These are phyloP conservation scores for Candida wancherniae DNA, from an alignment of 805 yeast species.

Conservation along the genomic window DNA sequence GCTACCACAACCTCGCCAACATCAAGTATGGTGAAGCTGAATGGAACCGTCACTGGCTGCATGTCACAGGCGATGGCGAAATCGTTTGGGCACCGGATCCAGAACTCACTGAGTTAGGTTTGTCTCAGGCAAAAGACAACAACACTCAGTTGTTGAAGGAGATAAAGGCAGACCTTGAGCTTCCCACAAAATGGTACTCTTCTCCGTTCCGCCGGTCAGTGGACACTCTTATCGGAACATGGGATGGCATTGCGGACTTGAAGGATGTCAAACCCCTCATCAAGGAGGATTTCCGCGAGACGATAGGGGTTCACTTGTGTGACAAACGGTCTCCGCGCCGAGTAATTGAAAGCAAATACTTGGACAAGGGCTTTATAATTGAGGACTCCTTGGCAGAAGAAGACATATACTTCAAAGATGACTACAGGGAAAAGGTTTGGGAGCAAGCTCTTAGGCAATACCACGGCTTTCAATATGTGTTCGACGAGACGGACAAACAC, in stretches of 20 bases:
- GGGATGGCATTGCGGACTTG: conserved; percentile 32
- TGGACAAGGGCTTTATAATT: conserved; percentile 34
- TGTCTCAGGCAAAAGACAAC: conserved; percentile 42
- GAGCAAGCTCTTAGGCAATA: conserved; percentile 37
- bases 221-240: conserved; percentile 46
- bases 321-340: conserved; percentile 40
- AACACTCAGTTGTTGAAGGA: conserved; percentile 37
- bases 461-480: conserved; percentile 33
- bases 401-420: conserved; percentile 38
- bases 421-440: conserved; percentile 36
- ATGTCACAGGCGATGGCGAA: conserved; percentile 41
- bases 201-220: conserved; percentile 52
- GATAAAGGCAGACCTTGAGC: conserved; percentile 20
- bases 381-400: conserved; percentile 45
- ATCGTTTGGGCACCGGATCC: conserved; percentile 51
- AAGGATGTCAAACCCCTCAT: conserved; percentile 31
- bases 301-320: conserved; percentile 47
- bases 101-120: conserved; percentile 43
- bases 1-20: conserved; percentile 48
- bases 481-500: conserved; percentile 15
- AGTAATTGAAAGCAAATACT: conserved; percentile 38
- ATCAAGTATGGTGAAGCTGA: conserved; percentile 39
- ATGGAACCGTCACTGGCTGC: conserved; percentile 46
- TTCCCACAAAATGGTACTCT: conserved; percentile 40
- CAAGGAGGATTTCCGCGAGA: conserved; percentile 45